Conservation (phyloP, 1,284 basidiomycete genomes). For the Thecaphora thlaspeos region DNA sequence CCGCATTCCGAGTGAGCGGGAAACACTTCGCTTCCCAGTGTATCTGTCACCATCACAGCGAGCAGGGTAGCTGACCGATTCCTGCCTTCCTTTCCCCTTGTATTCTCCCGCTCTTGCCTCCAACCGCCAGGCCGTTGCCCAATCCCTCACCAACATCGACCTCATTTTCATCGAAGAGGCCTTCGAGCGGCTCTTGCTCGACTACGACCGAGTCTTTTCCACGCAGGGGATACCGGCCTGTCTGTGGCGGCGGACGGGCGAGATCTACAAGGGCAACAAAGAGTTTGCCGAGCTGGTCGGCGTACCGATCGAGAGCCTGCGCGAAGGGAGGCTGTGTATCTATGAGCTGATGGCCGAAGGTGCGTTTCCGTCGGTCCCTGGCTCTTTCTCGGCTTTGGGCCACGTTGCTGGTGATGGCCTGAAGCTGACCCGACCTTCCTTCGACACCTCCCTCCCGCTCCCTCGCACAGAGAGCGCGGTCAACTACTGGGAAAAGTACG, state of each 20-base stretch:
- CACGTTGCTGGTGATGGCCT: no score
- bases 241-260: slow-evolving; percentile 92
- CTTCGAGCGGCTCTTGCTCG: slow-evolving; percentile 88
- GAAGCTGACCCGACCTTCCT: no score
- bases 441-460: no score
- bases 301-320: slow-evolving; percentile 75
- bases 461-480: slow-evolving; percentile 72
- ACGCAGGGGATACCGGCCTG: slow-evolving; percentile 84
- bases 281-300: slow-evolving; percentile 88
- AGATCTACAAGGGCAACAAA: slow-evolving; percentile 96
- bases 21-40: no score
- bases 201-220: slow-evolving; percentile 87
- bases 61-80: background rate
- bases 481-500: slow-evolving; percentile 80
- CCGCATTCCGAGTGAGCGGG: slow-evolving; percentile 71
- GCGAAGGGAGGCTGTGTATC: slow-evolving; percentile 87
- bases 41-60: no score
- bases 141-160: slow-evolving; percentile 87
- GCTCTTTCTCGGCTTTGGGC: no score
- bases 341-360: slow-evolving; percentile 72
- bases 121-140: slow-evolving; percentile 63
- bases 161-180: slow-evolving; percentile 83
- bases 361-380: no score
- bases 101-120: background rate
- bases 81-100: background rate